Evolutionary conservation across 179 eudicot genomes (phyloP), one percentile per base, ranked within the genome.

Genomic region (Nepenthes alata): DNA sequence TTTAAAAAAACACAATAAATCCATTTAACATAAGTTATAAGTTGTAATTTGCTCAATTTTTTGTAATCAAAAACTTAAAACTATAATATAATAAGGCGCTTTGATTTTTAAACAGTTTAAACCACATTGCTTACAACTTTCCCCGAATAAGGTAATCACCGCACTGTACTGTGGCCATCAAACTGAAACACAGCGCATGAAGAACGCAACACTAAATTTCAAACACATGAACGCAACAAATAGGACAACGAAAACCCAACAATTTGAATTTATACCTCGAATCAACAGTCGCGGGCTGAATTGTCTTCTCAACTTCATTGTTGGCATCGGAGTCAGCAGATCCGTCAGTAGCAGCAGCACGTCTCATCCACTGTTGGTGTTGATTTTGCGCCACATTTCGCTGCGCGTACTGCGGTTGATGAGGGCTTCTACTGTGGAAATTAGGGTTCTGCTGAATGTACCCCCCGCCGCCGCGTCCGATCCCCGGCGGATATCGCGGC

Each of bases 301-400:
- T 53, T 1, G 73, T 59, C 68, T 72, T 77, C 12, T 69, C 81
- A 7, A 77, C 74, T 59, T 73, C 69, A 8, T 65, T 75, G 58
- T 65, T 75, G 55, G 51, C 49, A 54, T 38, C 55, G 2, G 72
- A 56, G 14, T 73, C 78, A 0, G 58, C 47, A 3, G 53, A 61
- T 58, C 58, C 65, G 47, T 76, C 72, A 51, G 66, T 36, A 12
- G 59, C 69, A 59, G 60, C 62, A 55, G 73, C 71, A 52, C 64
- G 69, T 58, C 77, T 65, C 63, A 76, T 75, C 64, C 85, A 78
- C 59, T 72, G 80, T 48, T 72, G 83, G 52, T 71, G 79, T 36
- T 74, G 74, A 53, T 68, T 66, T 52, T 67, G 73, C 2, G 41
- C 36, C 0, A 62, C 36, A 53, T 61, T 68, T 54, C 71, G 59